Percentiles rank a stretch among this genome's conserved stretches.
Conservation (phyloP, 2,329 filamentous ascomycete species). For the Podosphaera xanthii region DNA sequence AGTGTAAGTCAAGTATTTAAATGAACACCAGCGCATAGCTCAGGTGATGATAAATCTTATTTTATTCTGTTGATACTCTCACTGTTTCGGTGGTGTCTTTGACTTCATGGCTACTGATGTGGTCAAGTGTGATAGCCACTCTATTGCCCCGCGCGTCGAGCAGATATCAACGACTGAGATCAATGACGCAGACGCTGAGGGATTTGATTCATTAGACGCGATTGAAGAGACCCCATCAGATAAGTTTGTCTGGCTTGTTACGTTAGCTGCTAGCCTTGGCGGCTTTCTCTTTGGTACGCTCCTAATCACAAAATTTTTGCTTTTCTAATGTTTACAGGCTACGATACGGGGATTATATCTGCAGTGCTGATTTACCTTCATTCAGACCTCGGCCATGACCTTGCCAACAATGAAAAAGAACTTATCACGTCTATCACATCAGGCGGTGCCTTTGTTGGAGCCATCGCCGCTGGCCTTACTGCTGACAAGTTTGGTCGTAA, state of each 20-base stretch:
- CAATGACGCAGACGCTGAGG: no score
- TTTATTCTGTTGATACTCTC: no score
- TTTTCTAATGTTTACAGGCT: slow-evolving; percentile 16
- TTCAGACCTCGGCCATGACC: slow-evolving; percentile 18
- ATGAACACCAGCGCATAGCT: no score
- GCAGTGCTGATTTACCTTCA: slow-evolving; percentile 21
- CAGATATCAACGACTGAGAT: no score
- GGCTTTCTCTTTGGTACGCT: slow-evolving; percentile 35
- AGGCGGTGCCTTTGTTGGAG: slow-evolving; percentile 33
- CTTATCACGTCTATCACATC: slow-evolving; percentile 28
- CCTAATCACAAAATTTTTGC: background rate
- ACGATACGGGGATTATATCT: slow-evolving; percentile 24
- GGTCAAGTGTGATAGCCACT: no score
- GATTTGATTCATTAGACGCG: slow-evolving; percentile 5
- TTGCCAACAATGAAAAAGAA: slow-evolving; percentile 24
- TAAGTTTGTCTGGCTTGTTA: slow-evolving; percentile 33
- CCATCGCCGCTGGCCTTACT: slow-evolving; percentile 34
- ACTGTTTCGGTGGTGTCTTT: no score
- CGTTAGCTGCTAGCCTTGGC: slow-evolving; percentile 38
- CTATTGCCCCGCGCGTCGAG: no score
- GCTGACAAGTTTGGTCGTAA: slow-evolving; percentile 39
- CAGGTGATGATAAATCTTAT: no score
- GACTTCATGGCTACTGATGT: no score
- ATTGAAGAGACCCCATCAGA: slow-evolving; percentile 20
- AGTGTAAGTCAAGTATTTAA: no score